Conservation (phyloP, 768 basidiomycete species). For the Cubamyces sp. region DNA sequence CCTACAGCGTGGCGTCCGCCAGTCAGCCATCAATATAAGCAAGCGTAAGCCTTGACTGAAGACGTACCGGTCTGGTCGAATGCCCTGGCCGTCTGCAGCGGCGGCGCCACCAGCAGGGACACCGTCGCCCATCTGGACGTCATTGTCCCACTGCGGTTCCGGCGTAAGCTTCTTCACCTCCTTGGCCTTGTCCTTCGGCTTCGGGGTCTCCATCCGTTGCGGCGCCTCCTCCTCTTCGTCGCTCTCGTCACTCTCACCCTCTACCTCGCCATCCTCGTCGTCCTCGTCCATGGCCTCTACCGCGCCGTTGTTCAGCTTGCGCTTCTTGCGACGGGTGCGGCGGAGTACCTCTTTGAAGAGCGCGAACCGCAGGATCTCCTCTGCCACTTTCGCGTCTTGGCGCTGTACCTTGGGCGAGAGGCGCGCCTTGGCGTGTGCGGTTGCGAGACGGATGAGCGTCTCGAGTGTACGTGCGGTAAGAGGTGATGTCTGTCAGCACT, state of each 20-base stretch:
- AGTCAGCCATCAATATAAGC: neutral
- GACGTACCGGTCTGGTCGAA: conserved; percentile 63
- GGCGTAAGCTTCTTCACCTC: conserved; percentile 26
- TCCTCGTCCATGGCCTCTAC: conserved; percentile 38
- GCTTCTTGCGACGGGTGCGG: conserved; percentile 78
- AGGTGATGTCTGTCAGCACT: conserved; percentile 77
- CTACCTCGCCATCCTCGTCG: conserved; percentile 57
- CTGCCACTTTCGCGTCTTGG: conserved; percentile 85
- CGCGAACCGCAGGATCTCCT: conserved; percentile 95
- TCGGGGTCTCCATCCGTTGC: conserved; percentile 45
- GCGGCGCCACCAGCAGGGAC: conserved; percentile 33
- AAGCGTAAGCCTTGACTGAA: neutral
- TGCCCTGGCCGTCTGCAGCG: conserved; percentile 46
- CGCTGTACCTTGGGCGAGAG: conserved; percentile 85
- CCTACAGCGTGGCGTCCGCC: conserved; percentile 47
- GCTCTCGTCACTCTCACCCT: conserved; percentile 51
- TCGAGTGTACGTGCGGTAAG: conserved; percentile 98
- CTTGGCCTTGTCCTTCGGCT: conserved; percentile 54
- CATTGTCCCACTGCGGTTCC: conserved; percentile 49
- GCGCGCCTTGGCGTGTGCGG: conserved; percentile 96
- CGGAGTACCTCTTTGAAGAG: conserved; percentile 97
- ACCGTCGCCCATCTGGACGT: conserved; percentile 63
- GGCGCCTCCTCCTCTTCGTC: conserved; percentile 54
- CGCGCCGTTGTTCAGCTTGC: conserved; percentile 76
- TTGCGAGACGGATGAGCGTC: conserved; percentile 96